These are phyloP conservation scores for Fusarium keratoplasticum DNA, from an alignment of 2,329 filamentous ascomycete species.

Conservation along the genomic window DNA sequence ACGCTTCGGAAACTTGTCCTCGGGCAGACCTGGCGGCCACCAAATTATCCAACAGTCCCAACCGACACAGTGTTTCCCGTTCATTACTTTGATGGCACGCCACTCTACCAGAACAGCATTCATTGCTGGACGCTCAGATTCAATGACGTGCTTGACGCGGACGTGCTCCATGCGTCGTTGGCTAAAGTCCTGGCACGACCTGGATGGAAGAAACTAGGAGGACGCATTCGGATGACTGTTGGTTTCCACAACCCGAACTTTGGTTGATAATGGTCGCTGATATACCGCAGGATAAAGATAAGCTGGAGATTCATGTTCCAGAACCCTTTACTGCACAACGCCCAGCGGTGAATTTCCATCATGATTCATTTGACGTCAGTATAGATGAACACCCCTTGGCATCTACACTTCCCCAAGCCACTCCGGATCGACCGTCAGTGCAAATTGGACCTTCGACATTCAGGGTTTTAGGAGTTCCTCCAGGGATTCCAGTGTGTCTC, in stretches of 20 bases:
- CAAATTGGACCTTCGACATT: not conserved
- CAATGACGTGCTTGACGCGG: conserved; percentile 48
- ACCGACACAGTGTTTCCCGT: conserved; percentile 18
- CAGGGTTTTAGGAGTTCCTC: not conserved
- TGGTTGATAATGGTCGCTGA: not conserved
- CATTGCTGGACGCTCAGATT: conserved; percentile 18
- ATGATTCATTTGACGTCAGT: conserved; percentile 48
- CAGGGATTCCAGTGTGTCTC: not conserved
- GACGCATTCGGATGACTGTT: conserved; percentile 36
- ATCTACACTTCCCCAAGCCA: conserved; percentile 49
- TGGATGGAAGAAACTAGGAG: conserved; percentile 58
- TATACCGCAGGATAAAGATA: conserved; percentile 6
- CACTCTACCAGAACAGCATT: conserved; percentile 11
- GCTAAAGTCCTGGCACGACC: conserved; percentile 40
- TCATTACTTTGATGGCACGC: conserved; percentile 22
- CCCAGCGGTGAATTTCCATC: conserved; percentile 56
- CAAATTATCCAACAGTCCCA: conserved; percentile 7
- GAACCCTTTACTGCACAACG: conserved; percentile 42
- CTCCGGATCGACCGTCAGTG: not conserved
- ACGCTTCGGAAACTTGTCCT: conserved; percentile 8
- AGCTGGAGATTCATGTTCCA: conserved; percentile 51
- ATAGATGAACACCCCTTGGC: conserved; percentile 57
- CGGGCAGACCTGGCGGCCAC: not conserved
- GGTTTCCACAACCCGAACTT: not conserved
- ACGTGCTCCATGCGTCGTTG: conserved; percentile 44